Evolutionary conservation across 495 filamentous ascomycete genomes (phyloP), one percentile per base, ranked within the genome.

Genomic region (Alectoria sarmentosa): DNA sequence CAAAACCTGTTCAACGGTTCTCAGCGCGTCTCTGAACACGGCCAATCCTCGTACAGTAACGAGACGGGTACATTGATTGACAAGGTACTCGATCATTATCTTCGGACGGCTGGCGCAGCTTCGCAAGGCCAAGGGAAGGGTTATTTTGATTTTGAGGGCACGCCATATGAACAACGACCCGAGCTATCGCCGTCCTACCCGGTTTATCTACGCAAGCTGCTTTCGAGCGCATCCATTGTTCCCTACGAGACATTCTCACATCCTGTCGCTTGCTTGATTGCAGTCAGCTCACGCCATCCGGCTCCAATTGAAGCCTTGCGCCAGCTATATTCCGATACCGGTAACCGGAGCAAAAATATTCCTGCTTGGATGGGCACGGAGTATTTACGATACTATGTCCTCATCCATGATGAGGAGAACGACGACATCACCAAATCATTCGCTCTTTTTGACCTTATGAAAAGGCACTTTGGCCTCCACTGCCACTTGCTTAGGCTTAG

Each of bases 321-420:
- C 36, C 85, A 84, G 63, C 78, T 98, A 11, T 98, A 98, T 70
- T 80, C 77, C 10, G 85, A 89, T 60, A 92, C 91, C 21, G 88
- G 81, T 55, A 80, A 80, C 42, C 90, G 90, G 1, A 82, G 84
- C 55, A 81, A 79, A 65, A 77, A 82, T 55, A 71, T 92, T 65
- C 93, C 94, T 2, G 77, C 79, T 28, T 98, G 91, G 87, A 86
- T 97, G 1, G 83, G 93, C 67, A 85, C 85, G 34, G 92, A 97
- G 42, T 97, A 90, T 73, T 81, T 98, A 60, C 83, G 94, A 62
- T 98, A 98, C 72, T 98, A 98, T 75, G 89, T 98, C 21, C 80
- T 98, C 30, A 85, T 98, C n/a, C 95, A 98, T 69, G 94, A 98
- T 69, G 94, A 98, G 73, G 95, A 98, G 67, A 83, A 82, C 49